Percentiles rank a stretch among this genome's conserved stretches.
Evolutionary conservation across 2,329 filamentous ascomycete genomes (phyloP).

Genomic region (Akanthomyces muscarius): DNA sequence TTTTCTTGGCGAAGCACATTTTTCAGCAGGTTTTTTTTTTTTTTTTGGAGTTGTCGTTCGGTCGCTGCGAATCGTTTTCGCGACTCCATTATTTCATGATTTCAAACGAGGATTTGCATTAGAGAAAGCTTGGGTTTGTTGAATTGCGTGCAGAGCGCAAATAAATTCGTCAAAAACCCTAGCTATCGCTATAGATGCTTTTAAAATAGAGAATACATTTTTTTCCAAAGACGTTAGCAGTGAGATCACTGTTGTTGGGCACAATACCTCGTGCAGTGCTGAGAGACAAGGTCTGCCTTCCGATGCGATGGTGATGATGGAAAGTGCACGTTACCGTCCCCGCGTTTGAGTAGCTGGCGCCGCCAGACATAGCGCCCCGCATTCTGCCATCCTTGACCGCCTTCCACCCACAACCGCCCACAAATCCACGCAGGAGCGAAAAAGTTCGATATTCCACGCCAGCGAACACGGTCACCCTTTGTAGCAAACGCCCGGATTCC

Average conservation of each 20-base stretch:
- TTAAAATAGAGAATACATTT: slow-evolving; percentile 17
- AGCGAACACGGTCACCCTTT: slow-evolving; percentile 22
- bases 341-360: not conserved
- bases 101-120: slow-evolving; percentile 4
- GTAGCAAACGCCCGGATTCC: slow-evolving; percentile 26
- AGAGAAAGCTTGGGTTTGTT: slow-evolving; percentile 18
- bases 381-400: slow-evolving; percentile 39
- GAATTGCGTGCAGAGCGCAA: slow-evolving; percentile 19
- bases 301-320: slow-evolving; percentile 6
- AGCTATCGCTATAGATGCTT: slow-evolving; percentile 18
- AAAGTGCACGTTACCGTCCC: slow-evolving; percentile 7
- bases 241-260: slow-evolving; percentile 12
- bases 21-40: not conserved
- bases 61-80: not conserved
- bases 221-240: slow-evolving; percentile 16
- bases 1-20: slow-evolving; percentile 1
- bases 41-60: not conserved
- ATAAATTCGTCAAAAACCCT: slow-evolving; percentile 18
- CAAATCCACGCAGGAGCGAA: slow-evolving; percentile 35
- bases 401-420: slow-evolving; percentile 41
- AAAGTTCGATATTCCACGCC: slow-evolving; percentile 40
- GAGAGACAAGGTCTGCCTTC: not conserved
- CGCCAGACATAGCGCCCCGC: slow-evolving; percentile 6
- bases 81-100: slow-evolving; percentile 13
- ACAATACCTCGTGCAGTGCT: slow-evolving; percentile 17